Percentiles rank a stretch among this genome's conserved stretches.
These are phyloP conservation scores for Trichoderma sp. DNA, from an alignment of 2,329 filamentous ascomycete genomes.

Conservation along the genomic window DNA sequence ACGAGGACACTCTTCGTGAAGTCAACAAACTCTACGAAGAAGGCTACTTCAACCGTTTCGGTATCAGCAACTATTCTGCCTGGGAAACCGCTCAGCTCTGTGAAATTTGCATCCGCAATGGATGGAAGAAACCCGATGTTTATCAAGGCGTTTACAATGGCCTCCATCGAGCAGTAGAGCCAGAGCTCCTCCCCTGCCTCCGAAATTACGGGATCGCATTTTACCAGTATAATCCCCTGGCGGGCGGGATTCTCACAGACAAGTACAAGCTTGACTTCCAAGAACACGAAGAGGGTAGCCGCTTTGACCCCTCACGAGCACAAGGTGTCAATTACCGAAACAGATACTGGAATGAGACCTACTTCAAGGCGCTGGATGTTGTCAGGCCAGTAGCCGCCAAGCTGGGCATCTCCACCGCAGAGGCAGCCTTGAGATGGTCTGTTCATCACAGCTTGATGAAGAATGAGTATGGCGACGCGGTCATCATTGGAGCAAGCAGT, in stretches of 20 bases:
- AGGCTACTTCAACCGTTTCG: constrained; percentile 69
- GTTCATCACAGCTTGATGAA: constrained; percentile 13
- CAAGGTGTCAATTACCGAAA: constrained; percentile 13
- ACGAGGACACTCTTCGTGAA: constrained; percentile 65
- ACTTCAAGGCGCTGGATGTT: constrained; percentile 18
- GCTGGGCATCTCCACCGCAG: constrained; percentile 8
- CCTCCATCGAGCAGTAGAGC: constrained; percentile 54
- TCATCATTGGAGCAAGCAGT: constrained; percentile 19
- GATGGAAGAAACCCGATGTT: constrained; percentile 67
- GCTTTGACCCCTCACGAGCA: constrained; percentile 13
- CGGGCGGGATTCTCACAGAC: constrained; percentile 66
- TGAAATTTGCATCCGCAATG: constrained; percentile 62
- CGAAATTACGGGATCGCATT: constrained; percentile 66
- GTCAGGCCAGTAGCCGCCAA: constrained; percentile 13
- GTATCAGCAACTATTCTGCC: constrained; percentile 68
- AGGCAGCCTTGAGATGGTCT: constrained; percentile 19
- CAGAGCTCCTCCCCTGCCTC: constrained; percentile 63
- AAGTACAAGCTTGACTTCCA: constrained; percentile 39
- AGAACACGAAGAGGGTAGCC: constrained; percentile 12
- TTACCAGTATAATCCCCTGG: constrained; percentile 69
- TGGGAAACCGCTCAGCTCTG: constrained; percentile 76
- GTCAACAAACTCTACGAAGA: constrained; percentile 66
- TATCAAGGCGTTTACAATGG: constrained; percentile 69
- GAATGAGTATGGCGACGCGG: constrained; percentile 7
- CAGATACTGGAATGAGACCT: constrained; percentile 19